A percentile compares a stretch with the other conserved stretches of the same genome.
Conservation (phyloP, 108 stramenopile species). For the Cyclotella kingstonii region DNA sequence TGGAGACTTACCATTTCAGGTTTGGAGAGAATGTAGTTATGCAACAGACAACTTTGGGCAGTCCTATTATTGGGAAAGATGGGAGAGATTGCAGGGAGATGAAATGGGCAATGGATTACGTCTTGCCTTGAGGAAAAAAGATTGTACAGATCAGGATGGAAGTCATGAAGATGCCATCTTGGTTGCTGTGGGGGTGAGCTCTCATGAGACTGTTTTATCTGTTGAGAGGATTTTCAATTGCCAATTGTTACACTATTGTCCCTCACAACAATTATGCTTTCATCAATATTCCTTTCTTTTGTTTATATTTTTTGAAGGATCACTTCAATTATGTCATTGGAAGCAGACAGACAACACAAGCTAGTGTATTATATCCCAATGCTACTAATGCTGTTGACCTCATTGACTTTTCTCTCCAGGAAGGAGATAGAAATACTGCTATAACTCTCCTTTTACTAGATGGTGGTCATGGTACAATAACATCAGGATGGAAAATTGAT, state of each 20-base stretch:
- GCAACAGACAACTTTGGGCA: conserved; percentile 75
- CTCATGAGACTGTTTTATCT: neutral
- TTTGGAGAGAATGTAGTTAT: conserved; percentile 84
- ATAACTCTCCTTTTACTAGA: conserved; percentile 56
- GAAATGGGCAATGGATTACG: conserved; percentile 29
- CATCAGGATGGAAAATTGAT: conserved; percentile 74
- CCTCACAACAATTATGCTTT: neutral
- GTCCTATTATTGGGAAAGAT: conserved; percentile 82
- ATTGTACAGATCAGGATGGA: conserved; percentile 1
- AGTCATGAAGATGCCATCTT: conserved; percentile 52
- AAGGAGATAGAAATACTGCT: conserved; percentile 61
- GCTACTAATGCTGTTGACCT: conserved; percentile 46
- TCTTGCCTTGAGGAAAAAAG: conserved; percentile 53
- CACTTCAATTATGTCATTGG: conserved; percentile 77
- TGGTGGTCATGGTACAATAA: conserved; percentile 73
- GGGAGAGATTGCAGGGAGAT: conserved; percentile 65
- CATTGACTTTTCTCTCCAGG: conserved; percentile 64
- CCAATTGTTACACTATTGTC: neutral
- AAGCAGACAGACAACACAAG: conserved; percentile 30
- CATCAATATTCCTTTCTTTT: neutral
- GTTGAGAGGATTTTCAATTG: too few species aligned
- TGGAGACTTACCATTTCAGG: conserved; percentile 7
- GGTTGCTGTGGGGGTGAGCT: conserved; percentile 53
- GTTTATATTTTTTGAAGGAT: conserved; percentile 25
- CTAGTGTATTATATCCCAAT: conserved; percentile 21